Conservation (phyloP, 768 basidiomycete species). For the Termitomyces sp. region DNA sequence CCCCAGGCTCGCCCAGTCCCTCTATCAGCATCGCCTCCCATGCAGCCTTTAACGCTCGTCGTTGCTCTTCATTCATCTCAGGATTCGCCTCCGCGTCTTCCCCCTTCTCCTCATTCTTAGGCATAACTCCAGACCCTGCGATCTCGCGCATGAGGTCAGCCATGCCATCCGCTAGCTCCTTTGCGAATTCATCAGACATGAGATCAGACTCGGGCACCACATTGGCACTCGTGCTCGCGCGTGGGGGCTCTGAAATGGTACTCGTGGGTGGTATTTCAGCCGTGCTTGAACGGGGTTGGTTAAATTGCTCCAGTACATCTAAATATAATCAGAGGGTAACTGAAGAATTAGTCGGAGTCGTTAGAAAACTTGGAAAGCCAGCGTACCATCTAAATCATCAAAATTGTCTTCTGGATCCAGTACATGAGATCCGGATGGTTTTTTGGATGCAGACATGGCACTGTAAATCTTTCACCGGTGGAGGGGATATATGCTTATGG, state of each 20-base stretch:
- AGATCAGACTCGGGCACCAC: not conserved
- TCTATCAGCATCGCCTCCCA: constrained; percentile 4
- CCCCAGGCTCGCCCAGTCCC: not conserved
- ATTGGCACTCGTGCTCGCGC: not conserved
- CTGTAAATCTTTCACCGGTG: not conserved
- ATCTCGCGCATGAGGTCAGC: constrained; percentile 4
- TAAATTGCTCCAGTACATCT: constrained; percentile 4
- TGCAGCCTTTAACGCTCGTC: not conserved
- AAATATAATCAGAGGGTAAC: not conserved
- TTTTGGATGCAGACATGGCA: not conserved
- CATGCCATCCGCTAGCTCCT: constrained; percentile 3
- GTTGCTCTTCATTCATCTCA: not conserved
- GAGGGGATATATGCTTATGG: not conserved
- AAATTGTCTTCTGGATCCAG: not conserved
- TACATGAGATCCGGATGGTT: not conserved
- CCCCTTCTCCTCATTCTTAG: not conserved
- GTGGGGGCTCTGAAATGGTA: not conserved
- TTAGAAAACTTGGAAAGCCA: not conserved
- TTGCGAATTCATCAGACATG: constrained; percentile 2
- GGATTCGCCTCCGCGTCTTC: not conserved
- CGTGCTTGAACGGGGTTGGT: not conserved
- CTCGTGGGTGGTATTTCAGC: not conserved
- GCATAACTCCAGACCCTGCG: not conserved
- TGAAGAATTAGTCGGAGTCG: not conserved
- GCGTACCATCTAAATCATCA: constrained; percentile 1